Evolutionary conservation across 768 basidiomycete species (phyloP).

Genomic region (Jaapia argillacea): DNA sequence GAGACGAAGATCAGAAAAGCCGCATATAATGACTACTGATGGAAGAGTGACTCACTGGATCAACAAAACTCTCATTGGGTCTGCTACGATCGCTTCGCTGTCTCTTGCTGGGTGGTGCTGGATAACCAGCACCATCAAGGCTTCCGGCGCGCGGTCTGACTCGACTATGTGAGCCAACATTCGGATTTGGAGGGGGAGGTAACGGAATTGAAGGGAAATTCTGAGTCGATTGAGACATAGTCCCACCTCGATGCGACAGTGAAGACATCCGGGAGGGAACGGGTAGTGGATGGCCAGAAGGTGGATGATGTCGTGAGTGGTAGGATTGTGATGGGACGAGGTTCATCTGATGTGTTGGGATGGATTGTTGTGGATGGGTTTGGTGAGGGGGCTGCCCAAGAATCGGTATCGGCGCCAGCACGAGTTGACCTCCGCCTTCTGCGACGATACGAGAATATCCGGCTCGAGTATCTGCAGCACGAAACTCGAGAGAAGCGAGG

Average conservation of each 20-base stretch:
- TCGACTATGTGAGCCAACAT: slow-evolving; percentile 16
- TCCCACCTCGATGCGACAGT: slow-evolving; percentile 12
- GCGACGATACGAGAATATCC: slow-evolving; percentile 34
- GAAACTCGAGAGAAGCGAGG: slow-evolving; percentile 32
- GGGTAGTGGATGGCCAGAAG: slow-evolving; percentile 1
- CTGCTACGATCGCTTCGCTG: slow-evolving; percentile 28
- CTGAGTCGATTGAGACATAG: slow-evolving; percentile 10
- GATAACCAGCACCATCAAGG: slow-evolving; percentile 22
- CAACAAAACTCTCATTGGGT: slow-evolving; percentile 13
- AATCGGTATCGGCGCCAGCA: slow-evolving; percentile 23
- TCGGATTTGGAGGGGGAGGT: slow-evolving; percentile 27
- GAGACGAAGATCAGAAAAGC: background rate
- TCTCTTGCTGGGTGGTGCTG: slow-evolving; percentile 41
- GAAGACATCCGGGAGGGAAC: slow-evolving; percentile 12
- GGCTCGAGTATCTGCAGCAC: slow-evolving; percentile 38
- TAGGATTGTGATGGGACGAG: slow-evolving; percentile 1
- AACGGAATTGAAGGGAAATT: slow-evolving; percentile 24
- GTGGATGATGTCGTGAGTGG: background rate
- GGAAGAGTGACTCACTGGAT: slow-evolving; percentile 16
- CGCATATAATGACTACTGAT: background rate
- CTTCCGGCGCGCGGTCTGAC: slow-evolving; percentile 36
- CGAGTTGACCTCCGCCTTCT: slow-evolving; percentile 35
- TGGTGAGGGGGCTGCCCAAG: slow-evolving; percentile 10
- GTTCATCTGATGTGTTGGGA: background rate
- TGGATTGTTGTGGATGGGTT: background rate